These are phyloP conservation scores for Phytophthora pistaciae DNA, from an alignment of 352 stramenopile species.

Conservation along the genomic window DNA sequence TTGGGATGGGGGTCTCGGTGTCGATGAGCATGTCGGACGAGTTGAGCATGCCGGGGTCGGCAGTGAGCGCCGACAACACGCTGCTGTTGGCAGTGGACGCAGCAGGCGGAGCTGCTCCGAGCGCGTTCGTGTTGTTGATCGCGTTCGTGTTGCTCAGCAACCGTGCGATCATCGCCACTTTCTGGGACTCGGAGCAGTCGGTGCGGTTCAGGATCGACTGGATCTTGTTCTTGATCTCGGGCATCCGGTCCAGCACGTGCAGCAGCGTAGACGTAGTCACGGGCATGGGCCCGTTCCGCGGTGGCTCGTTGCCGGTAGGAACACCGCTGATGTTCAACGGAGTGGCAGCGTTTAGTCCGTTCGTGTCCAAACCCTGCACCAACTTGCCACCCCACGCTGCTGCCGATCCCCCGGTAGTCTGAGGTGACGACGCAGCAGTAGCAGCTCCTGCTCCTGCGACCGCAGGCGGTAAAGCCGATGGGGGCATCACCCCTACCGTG, in stretches of 20 bases:
- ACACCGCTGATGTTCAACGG: conserved; percentile 28
- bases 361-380: conserved; percentile 31
- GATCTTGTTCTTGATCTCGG: conserved; percentile 93
- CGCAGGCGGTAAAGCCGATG: conserved; percentile 21
- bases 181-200: conserved; percentile 89
- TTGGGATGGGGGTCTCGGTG: conserved; percentile 59
- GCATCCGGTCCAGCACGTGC: conserved; percentile 87
- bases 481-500: conserved; percentile 17
- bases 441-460: conserved; percentile 15
- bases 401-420: conserved; percentile 20
- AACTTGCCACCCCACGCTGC: conserved; percentile 44
- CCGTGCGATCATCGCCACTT: conserved; percentile 88
- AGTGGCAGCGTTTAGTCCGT: conserved; percentile 16
- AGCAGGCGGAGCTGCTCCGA: conserved; percentile 9
- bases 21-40: conserved; percentile 48
- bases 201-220: conserved; percentile 86
- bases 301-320: conserved; percentile 13
- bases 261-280: conserved; percentile 84
- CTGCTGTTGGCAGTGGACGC: conserved; percentile 19
- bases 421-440: conserved; percentile 13
- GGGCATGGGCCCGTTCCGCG: conserved; percentile 52
- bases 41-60: conserved; percentile 39
- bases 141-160: conserved; percentile 89
- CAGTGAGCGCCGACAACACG: conserved; percentile 39
- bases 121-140: conserved; percentile 59